These are phyloP conservation scores for Chlorella sp. DNA, from an alignment of 139 green algal species.

Conservation along the genomic window DNA sequence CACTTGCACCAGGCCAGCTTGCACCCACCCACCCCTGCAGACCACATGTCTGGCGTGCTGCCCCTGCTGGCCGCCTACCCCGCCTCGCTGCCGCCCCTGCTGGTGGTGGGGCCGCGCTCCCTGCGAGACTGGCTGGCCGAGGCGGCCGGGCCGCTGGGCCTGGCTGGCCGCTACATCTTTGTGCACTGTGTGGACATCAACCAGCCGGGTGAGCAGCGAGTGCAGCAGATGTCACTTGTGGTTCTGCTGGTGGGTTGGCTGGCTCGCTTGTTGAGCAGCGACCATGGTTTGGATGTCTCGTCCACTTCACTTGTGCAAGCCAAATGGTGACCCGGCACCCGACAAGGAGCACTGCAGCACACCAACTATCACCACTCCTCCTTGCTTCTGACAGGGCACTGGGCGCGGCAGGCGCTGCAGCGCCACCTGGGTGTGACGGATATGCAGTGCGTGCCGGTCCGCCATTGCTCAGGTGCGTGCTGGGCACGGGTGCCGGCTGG, in stretches of 20 bases:
- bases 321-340: too few species aligned
- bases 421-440: slow-evolving; percentile 12
- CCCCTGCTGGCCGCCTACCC: slow-evolving; percentile 51
- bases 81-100: slow-evolving; percentile 37
- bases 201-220: neutral
- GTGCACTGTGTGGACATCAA: slow-evolving; percentile 60
- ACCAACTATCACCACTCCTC: too few species aligned
- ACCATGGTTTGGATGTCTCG: neutral
- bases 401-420: slow-evolving; percentile 5
- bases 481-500: too few species aligned
- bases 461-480: slow-evolving; percentile 77
- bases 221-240: neutral
- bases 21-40: neutral
- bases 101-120: slow-evolving; percentile 62
- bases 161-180: slow-evolving; percentile 53
- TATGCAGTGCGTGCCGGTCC: slow-evolving; percentile 28
- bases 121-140: slow-evolving; percentile 61
- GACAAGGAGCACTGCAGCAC: too few species aligned
- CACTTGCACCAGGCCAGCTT: neutral
- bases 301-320: neutral
- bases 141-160: slow-evolving; percentile 31
- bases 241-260: neutral
- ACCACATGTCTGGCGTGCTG: slow-evolving; percentile 48
- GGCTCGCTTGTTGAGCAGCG: neutral
- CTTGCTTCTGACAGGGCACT: neutral